phyloP scores from a whole-genome alignment of 225 moss, liverwort and hornwort genomes.

The Physcomitrellopsis africana region DNA sequence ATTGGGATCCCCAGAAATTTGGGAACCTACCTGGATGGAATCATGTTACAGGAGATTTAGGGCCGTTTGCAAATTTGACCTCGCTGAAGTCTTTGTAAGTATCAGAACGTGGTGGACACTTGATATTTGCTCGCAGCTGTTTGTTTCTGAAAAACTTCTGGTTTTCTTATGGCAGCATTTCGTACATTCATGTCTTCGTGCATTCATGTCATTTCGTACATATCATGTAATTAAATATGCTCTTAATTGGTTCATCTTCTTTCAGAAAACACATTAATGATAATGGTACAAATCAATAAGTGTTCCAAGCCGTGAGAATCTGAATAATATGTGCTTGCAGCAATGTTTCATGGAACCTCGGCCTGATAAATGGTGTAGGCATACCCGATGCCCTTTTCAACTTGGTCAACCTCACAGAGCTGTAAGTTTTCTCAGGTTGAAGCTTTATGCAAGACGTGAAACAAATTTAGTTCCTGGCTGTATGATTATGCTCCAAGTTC shows the following conservation, averaged over 20 bases:
- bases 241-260: too few species aligned
- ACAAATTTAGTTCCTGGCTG: neutral
- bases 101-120: neutral
- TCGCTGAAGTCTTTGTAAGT: slow-evolving; percentile 39
- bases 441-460: neutral
- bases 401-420: slow-evolving; percentile 42
- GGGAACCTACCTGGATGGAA: slow-evolving; percentile 36
- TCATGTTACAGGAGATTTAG: slow-evolving; percentile 38
- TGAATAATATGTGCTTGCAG: slow-evolving; percentile 23
- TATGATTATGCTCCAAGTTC: neutral
- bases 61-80: slow-evolving; percentile 33
- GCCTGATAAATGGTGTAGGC: slow-evolving; percentile 21
- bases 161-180: neutral
- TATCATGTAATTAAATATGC: too few species aligned
- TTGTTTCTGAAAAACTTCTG: neutral
- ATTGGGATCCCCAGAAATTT: slow-evolving; percentile 22
- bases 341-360: slow-evolving; percentile 32
- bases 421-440: slow-evolving; percentile 32
- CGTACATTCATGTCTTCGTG: neutral
- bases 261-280: too few species aligned
- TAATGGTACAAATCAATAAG: too few species aligned
- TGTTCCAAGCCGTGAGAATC: neutral
- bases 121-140: neutral
- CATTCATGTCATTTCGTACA: neutral
- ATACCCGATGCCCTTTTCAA: slow-evolving; percentile 34